Conservation (phyloP, 2,329 filamentous ascomycete species). For the Monosporascus sp. region DNA sequence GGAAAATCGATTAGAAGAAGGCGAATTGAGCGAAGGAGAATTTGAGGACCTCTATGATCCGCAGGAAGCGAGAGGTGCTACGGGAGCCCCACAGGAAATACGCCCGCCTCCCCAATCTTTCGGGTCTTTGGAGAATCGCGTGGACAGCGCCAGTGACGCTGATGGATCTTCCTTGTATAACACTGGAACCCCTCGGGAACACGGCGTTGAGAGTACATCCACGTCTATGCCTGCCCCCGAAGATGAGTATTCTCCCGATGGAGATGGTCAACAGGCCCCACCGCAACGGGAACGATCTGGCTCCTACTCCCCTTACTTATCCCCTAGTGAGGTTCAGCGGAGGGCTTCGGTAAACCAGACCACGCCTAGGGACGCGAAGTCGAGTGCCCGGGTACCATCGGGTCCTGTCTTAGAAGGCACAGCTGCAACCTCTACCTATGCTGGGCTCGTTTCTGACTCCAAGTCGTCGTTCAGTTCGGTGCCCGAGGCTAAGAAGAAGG, state of each 20-base stretch:
- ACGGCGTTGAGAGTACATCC: slow-evolving; percentile 14
- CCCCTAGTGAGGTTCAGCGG: slow-evolving; percentile 40
- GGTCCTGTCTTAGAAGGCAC: neutral
- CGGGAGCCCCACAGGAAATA: neutral
- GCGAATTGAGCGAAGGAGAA: slow-evolving; percentile 69
- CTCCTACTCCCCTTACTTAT: slow-evolving; percentile 49
- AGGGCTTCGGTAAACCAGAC: slow-evolving; percentile 17
- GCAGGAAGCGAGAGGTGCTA: slow-evolving; percentile 7
- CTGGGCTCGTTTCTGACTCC: neutral
- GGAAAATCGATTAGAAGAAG: slow-evolving; percentile 53
- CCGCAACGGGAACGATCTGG: slow-evolving; percentile 40
- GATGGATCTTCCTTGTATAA: slow-evolving; percentile 30
- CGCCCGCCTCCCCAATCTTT: slow-evolving; percentile 5
- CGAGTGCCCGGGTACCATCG: neutral
- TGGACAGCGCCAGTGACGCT: slow-evolving; percentile 22
- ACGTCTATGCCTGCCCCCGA: slow-evolving; percentile 15
- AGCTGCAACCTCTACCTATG: neutral
- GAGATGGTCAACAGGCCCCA: slow-evolving; percentile 21
- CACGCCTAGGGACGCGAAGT: slow-evolving; percentile 10
- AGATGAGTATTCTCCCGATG: slow-evolving; percentile 19
- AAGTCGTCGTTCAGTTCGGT: slow-evolving; percentile 22
- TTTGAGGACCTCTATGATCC: slow-evolving; percentile 53
- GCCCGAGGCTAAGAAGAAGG: slow-evolving; percentile 48
- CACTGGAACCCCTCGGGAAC: slow-evolving; percentile 19
- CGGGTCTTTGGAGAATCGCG: slow-evolving; percentile 12